Evolutionary conservation across 208 protist genomes (phyloP), one percentile per base, ranked within the genome.

Genomic region (Phytomonas francai): DNA sequence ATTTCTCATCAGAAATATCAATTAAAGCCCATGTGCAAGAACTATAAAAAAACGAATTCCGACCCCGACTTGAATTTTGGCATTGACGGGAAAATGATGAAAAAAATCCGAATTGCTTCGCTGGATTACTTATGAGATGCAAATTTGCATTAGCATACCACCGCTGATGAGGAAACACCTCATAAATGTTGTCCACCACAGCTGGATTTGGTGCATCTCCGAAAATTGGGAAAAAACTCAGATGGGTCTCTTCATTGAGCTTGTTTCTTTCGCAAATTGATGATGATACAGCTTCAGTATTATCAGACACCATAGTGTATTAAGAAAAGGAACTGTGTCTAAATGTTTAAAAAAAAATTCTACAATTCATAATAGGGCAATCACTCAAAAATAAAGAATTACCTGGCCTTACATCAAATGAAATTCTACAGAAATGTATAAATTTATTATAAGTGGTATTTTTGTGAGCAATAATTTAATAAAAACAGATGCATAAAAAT

Each of bases 21-120:
- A 81, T 73, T n/a, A 89, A 65, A n/a, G 75, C 78, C 80, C 80
- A 86, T 28, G 73, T 76, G 63, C 83, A 89, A 32, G 80, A 77
- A 64, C 86, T 68, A 39, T 73, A 70, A 56, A 71, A 71, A 14
- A 51, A 58, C 1, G 75, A 76, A 25, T 49, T 39, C 1, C 45
- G 32, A 22, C 39, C 64, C 25, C 67, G 65, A 49, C 42, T 29
- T n/a, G 59, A 61, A 31, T 81, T 73, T 36, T 80, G 73, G 7
- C 68, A 72, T 39, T 71, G 79, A 7, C 71, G 65, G 33, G 85
- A 86, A 68, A 82, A 89, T 8, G 80, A 85, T 22, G 66, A 63
- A 59, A 86, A 89, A 67, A 86, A 84, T 9, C 74, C 74, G 57
- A 86, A 77, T 19, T 65, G 64, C 16, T 62, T 59, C 22, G 56